These are phyloP conservation scores for Pinguiococcus pyrenoidosus DNA, from an alignment of 108 stramenopile species.

Conservation along the genomic window DNA sequence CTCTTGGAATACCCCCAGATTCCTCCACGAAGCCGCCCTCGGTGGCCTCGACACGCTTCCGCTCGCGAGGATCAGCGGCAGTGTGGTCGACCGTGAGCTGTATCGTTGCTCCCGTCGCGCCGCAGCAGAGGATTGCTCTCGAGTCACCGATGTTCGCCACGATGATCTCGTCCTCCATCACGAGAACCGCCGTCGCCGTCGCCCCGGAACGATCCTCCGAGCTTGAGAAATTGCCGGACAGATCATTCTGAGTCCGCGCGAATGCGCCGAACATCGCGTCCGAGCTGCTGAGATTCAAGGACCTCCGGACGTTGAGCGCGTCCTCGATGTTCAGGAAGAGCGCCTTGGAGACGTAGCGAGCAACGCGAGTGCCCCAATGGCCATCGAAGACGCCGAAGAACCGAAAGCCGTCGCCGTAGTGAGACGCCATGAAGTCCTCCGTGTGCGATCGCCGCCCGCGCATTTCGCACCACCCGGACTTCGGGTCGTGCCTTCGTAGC, in stretches of 20 bases:
- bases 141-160: slow-evolving; percentile 81
- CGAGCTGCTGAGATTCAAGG: no score
- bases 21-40: slow-evolving; percentile 32
- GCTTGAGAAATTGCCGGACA: background rate
- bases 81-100: slow-evolving; percentile 72
- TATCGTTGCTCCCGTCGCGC: slow-evolving; percentile 15
- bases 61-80: slow-evolving; percentile 52
- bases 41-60: slow-evolving; percentile 1
- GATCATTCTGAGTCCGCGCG: slow-evolving; percentile 6
- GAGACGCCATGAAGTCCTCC: slow-evolving; percentile 69
- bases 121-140: slow-evolving; percentile 55
- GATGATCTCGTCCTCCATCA: slow-evolving; percentile 39
- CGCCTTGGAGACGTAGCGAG: slow-evolving; percentile 14
- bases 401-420: slow-evolving; percentile 32
- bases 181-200: slow-evolving; percentile 21
- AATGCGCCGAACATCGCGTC: slow-evolving; percentile 14
- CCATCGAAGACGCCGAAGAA: slow-evolving; percentile 71
- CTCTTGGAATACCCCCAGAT: slow-evolving; percentile 44
- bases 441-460: slow-evolving; percentile 40
- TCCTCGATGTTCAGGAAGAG: slow-evolving; percentile 12
- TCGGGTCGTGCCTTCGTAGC: slow-evolving; percentile 6
- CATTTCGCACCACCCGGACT: slow-evolving; percentile 35
- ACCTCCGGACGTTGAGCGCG: background rate
- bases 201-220: slow-evolving; percentile 17
- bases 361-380: slow-evolving; percentile 32